Percentiles rank a stretch among this genome's conserved stretches.
Evolutionary conservation across 2,329 filamentous ascomycete species (phyloP).

Genomic region (Beauveria varroae): DNA sequence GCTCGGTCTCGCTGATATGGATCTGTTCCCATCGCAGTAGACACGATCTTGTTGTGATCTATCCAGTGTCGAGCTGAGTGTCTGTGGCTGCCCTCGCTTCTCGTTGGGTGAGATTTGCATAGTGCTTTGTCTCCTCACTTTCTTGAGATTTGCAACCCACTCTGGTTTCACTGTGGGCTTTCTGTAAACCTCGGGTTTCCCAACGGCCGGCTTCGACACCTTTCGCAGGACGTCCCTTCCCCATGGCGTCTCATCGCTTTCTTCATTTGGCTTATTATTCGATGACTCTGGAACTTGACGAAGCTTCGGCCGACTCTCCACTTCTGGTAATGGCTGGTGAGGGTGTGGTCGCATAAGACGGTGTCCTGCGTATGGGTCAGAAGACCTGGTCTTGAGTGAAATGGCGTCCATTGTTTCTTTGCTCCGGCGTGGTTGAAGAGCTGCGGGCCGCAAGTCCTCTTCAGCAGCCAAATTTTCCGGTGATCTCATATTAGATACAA

Average conservation of each 20-base stretch:
- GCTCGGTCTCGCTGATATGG: constrained; percentile 4
- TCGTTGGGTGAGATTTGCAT: neutral
- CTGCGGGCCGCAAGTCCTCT: constrained; percentile 1
- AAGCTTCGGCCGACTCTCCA: constrained; percentile 5
- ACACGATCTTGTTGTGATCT: neutral
- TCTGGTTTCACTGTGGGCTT: constrained; percentile 2
- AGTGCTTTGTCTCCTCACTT: neutral
- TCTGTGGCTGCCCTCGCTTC: neutral
- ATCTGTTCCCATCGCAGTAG: constrained; percentile 11
- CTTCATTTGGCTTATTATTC: neutral
- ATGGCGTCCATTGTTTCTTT: neutral
- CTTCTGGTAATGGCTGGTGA: constrained; percentile 7
- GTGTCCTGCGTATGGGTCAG: constrained; percentile 4
- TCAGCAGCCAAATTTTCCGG: neutral
- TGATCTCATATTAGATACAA: neutral
- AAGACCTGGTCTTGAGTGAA: neutral
- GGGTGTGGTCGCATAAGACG: constrained; percentile 9
- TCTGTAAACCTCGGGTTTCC: neutral
- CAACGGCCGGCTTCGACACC: constrained; percentile 2
- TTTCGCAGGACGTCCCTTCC: neutral
- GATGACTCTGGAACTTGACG: constrained; percentile 1
- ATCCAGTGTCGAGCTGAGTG: neutral
- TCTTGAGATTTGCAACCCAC: constrained; percentile 3
- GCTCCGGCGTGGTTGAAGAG: constrained; percentile 7
- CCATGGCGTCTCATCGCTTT: constrained; percentile 3